Base-by-base conservation (phyloP, 2,329 filamentous ascomycete genomes). In the Pyricularia sp. region DNA sequence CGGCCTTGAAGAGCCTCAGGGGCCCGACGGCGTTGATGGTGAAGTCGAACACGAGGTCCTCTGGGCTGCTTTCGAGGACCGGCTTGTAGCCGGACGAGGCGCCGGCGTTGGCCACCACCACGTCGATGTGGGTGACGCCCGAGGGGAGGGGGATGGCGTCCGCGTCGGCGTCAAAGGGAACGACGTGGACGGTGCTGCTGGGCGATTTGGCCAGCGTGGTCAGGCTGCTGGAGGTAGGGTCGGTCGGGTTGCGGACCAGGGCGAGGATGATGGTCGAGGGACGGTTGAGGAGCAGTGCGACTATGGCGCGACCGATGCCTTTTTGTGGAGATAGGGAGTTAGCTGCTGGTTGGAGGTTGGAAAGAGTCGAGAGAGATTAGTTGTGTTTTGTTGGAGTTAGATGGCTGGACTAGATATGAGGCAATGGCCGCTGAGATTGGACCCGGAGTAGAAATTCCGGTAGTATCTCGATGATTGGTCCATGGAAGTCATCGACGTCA, bases 171-270 rank as follows among this genome's bases (percentile, higher is more conserved):
- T 69, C 66, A 12, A 73, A 68, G 24, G 69, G 67, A 40, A 71
- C 16, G 16, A 69, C 60, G 31, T 71, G 57, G 6, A 71, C 64
- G 8, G 30, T 63, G 65, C 67, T 69, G 24, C 62, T 62, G 4
- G 66, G 22, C 22, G 68, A 65, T 33, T 64, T 72, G 75, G 96
- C 90, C 26, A 96, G 79, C 71, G 91, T 87, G 75, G 93, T 89
- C 26, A 97, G 81, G 31, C 88, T 86, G 2, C 91, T 96, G 13
- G 66, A 62, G 12, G 67, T 63, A 19, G 66, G 57, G 35, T 68
- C 59, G 35, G 68, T 19, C 3, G 69, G 68, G 28, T 66, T 57
- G 66, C 71, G 70, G 22, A 70, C 65, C n/a, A 69, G 68, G 44
- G 70, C 70, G 62, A 74, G 62, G 60, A 73, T 70, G 64, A 67